phyloP scores from a whole-genome alignment of 768 basidiomycete genomes.

The Tylopilus sp. region DNA sequence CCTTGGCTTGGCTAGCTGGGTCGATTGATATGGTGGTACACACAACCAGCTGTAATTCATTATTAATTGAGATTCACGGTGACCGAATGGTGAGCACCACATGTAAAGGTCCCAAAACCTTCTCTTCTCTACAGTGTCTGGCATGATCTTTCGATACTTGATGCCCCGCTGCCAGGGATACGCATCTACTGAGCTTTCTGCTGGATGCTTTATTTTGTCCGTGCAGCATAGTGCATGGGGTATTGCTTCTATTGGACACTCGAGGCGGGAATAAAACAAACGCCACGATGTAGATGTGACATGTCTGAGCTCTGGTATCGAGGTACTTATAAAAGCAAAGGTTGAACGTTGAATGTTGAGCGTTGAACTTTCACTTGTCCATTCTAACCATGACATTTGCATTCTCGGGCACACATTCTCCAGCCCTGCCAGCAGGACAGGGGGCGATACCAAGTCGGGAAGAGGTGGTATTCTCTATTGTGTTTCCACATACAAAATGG shows the following conservation, averaged over 20 bases:
- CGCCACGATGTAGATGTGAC: neutral
- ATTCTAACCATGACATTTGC: conserved; percentile 3
- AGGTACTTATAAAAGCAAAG: conserved; percentile 6
- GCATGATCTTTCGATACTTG: too few species aligned
- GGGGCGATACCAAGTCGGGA: conserved; percentile 3
- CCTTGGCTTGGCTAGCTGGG: neutral
- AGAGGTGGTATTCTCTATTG: conserved; percentile 9
- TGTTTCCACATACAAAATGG: neutral
- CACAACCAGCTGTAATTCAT: neutral
- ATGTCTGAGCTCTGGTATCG: neutral
- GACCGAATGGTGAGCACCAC: neutral
- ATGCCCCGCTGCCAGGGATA: neutral
- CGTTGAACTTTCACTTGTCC: neutral
- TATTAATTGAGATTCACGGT: neutral
- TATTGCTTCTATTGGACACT: neutral
- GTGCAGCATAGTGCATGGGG: neutral
- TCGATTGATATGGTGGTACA: neutral
- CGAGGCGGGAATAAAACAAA: neutral
- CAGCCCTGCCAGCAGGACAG: neutral
- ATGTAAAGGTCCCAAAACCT: neutral
- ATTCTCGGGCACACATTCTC: neutral
- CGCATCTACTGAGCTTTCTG: neutral
- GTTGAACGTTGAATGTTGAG: too few species aligned
- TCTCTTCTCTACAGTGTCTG: too few species aligned
- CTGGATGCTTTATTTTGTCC: neutral